A percentile compares a stretch with the other conserved stretches of the same genome.
These are phyloP conservation scores for Calonectria pteridis DNA, from an alignment of 2,329 filamentous ascomycete genomes.

Conservation along the genomic window DNA sequence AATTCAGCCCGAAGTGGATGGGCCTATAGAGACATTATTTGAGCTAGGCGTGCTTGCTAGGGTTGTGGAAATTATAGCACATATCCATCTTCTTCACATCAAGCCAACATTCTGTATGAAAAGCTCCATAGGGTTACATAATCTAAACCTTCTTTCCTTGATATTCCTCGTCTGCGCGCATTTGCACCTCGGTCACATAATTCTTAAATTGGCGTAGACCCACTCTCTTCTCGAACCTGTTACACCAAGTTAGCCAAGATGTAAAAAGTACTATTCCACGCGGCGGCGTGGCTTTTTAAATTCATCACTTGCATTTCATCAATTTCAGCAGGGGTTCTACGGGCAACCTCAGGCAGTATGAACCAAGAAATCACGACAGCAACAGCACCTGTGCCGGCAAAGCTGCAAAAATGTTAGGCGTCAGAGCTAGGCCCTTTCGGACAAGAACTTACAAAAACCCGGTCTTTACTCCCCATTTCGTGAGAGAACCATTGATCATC, in stretches of 20 bases:
- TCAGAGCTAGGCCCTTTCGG: background rate
- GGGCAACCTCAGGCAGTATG: conserved; percentile 52
- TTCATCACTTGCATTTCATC: conserved; percentile 51
- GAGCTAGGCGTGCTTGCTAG: background rate
- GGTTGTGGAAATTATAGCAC: too few species aligned
- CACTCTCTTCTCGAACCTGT: conserved; percentile 30
- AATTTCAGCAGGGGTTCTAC: conserved; percentile 52
- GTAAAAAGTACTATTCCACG: background rate
- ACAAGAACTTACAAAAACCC: conserved; percentile 53
- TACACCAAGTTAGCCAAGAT: background rate
- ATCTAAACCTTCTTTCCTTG: background rate
- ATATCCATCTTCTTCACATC: background rate
- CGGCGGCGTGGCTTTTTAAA: too few species aligned
- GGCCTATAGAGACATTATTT: background rate
- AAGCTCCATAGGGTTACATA: too few species aligned
- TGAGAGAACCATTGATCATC: conserved; percentile 55
- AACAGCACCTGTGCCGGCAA: conserved; percentile 49
- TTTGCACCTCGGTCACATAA: conserved; percentile 31
- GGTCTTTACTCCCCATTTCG: conserved; percentile 58
- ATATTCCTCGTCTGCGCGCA: conserved; percentile 23
- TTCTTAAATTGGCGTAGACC: conserved; percentile 23
- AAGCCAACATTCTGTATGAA: background rate
- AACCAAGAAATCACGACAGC: conserved; percentile 51
- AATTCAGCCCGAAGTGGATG: too few species aligned
- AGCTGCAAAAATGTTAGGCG: conserved; percentile 36